Conservation (phyloP, 139 green algal species). For the Chlorella sp. region DNA sequence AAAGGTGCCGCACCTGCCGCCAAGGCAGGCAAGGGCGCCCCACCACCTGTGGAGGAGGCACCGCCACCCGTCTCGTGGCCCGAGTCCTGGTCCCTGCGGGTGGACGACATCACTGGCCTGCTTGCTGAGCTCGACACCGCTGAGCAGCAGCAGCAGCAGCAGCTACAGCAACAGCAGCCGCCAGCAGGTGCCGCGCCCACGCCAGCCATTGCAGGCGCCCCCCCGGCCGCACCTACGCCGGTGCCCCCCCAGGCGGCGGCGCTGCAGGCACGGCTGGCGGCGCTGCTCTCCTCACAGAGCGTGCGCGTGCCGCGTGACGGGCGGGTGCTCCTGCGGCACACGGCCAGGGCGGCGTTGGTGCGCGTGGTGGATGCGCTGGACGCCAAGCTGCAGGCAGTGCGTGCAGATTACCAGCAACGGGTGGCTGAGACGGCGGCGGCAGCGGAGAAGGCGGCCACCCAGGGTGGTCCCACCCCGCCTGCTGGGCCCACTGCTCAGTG, state of each 20-base stretch:
- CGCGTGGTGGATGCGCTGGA: background rate
- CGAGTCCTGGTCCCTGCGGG: background rate
- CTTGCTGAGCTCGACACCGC: background rate
- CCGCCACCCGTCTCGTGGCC: background rate
- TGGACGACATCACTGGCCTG: background rate
- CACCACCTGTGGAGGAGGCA: background rate
- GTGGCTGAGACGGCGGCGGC: background rate
- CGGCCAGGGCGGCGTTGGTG: background rate
- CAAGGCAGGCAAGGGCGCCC: background rate
- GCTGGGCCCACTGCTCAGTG: background rate
- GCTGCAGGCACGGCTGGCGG: background rate
- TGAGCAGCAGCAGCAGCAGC: background rate
- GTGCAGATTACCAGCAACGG: background rate
- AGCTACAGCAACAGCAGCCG: background rate
- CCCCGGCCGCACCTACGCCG: background rate
- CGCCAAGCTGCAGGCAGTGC: background rate
- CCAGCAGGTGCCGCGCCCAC: background rate
- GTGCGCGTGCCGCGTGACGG: background rate
- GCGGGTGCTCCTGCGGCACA: background rate
- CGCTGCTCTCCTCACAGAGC: background rate
- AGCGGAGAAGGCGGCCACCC: no score
- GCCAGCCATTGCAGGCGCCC: no score
- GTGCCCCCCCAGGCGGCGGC: no score
- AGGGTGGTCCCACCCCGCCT: background rate
- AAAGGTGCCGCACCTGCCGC: no score